Evolutionary conservation across 495 filamentous ascomycete species (phyloP).

Genomic region (Daldinia decipiens): DNA sequence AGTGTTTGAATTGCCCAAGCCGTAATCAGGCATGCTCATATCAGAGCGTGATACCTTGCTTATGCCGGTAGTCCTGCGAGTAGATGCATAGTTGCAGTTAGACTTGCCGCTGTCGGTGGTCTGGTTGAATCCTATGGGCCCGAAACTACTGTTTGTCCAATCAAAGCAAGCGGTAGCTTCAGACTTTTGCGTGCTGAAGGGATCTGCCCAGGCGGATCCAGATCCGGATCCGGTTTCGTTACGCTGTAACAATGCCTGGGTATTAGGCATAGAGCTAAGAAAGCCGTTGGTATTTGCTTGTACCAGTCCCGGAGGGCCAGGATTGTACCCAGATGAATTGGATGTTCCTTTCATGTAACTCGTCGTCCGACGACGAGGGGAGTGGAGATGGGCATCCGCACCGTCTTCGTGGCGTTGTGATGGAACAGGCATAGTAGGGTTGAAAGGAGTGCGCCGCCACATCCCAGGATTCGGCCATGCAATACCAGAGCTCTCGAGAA

Average conservation of each 20-base stretch:
- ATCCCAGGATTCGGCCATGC: constrained; percentile 83
- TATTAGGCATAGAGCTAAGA: constrained; percentile 44
- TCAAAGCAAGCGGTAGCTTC: constrained; percentile 51
- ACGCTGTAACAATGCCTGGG: constrained; percentile 41
- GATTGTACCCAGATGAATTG: constrained; percentile 21
- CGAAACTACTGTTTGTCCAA: constrained; percentile 48
- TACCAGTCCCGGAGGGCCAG: constrained; percentile 28
- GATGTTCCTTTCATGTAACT: constrained; percentile 38
- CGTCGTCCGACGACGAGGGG: constrained; percentile 49
- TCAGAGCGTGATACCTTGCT: constrained; percentile 51
- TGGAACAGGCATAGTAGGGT: constrained; percentile 52
- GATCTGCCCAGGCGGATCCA: constrained; percentile 46
- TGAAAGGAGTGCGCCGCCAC: constrained; percentile 66
- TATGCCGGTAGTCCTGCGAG: constrained; percentile 26
- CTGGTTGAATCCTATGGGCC: constrained; percentile 36
- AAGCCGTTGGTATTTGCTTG: constrained; percentile 33
- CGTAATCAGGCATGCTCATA: constrained; percentile 56
- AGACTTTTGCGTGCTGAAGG: constrained; percentile 47
- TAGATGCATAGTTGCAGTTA: constrained; percentile 30
- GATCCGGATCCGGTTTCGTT: constrained; percentile 33
- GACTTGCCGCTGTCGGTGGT: constrained; percentile 36
- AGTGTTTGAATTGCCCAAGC: constrained; percentile 27
- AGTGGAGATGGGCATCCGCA: constrained; percentile 56
- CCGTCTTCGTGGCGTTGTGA: constrained; percentile 55
- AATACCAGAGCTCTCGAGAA: constrained; percentile 80